Evolutionary conservation across 495 filamentous ascomycete species (phyloP), one percentile per base, ranked within the genome.

Genomic region (Neurospora pannonica): DNA sequence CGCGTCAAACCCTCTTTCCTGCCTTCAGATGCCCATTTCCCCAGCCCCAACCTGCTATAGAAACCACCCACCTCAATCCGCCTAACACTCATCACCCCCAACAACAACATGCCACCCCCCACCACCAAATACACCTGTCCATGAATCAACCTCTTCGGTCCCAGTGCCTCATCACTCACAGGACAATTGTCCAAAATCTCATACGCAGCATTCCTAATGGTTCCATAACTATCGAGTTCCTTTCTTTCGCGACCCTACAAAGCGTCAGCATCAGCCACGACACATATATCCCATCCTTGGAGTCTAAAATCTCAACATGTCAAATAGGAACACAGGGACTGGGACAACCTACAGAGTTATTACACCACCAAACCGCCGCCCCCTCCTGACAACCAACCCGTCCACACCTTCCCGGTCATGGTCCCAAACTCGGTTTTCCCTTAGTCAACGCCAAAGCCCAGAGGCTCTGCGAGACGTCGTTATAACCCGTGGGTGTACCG

Each of bases 311-410:
- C 31, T 31, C 31, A 31, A 31, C 31, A 31, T 2, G 31, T 3
- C 31, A 3, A 31, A 31, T 3, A 2, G 34, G 34, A 36, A 36
- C 34, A 36, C 34, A 7, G 34, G 34, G 1, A 36, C 34, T 7
- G 34, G 34, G 34, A 36, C 34, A 34, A 34, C 34, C 34, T 36
- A 36, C 34, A 36, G 34, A 36, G 34, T 36, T 36, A 36, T 36
- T 36, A 36, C 34, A 36, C 34, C 34, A 36, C 34, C 37, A 40
- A 40, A 40, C 38, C 38, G 13, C 38, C 38, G 13, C 79, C 3
- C 71, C 77, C 3, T 72, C 62, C 42, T 74, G 17, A 70, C 80
- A 81, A 24, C 71, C 73, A 13, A 81, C 71, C 1, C 79, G 74
- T 1, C 74, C 75, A 38, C 80, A 80, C 31, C 72, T 73, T 5